A percentile compares a stretch with the other conserved stretches of the same genome.
These are phyloP conservation scores for Pilasporangium apinafurcum DNA, from an alignment of 352 stramenopile genomes.

Conservation along the genomic window DNA sequence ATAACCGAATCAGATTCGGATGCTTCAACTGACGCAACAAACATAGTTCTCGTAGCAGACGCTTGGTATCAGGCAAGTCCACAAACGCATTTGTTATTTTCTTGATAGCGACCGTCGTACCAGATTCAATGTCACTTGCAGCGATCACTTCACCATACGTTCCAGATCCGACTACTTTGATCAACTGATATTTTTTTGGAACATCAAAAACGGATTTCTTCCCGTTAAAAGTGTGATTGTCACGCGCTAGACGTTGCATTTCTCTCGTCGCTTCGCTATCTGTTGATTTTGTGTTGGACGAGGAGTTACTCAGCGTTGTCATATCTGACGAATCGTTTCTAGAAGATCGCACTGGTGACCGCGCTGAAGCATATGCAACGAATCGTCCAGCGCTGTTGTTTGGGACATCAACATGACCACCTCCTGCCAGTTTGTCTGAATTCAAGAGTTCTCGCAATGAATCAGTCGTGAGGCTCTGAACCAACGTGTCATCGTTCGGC, in stretches of 20 bases:
- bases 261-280: conserved; percentile 21
- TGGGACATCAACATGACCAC: conserved; percentile 14
- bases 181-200: conserved; percentile 73
- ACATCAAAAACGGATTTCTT: conserved; percentile 73
- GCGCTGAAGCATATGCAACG: conserved; percentile 5
- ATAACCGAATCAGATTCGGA: conserved; percentile 91
- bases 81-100: conserved; percentile 88
- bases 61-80: conserved; percentile 76
- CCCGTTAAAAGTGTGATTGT: conserved; percentile 63
- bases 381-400: conserved; percentile 12
- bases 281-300: conserved; percentile 1
- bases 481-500: conserved; percentile 31
- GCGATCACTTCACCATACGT: conserved; percentile 81
- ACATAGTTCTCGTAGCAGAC: conserved; percentile 94
- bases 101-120: conserved; percentile 92
- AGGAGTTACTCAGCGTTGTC: not conserved
- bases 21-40: conserved; percentile 83
- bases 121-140: conserved; percentile 71
- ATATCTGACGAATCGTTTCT: not conserved
- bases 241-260: conserved; percentile 27
- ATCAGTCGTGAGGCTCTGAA: conserved; percentile 51
- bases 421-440: conserved; percentile 24
- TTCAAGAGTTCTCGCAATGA: conserved; percentile 52
- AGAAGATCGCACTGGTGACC: conserved; percentile 9
- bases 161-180: conserved; percentile 73